A percentile compares a stretch with the other conserved stretches of the same genome.
phyloP scores from a whole-genome alignment of 257 asterid species.

The Solanum lycopersicoides region DNA sequence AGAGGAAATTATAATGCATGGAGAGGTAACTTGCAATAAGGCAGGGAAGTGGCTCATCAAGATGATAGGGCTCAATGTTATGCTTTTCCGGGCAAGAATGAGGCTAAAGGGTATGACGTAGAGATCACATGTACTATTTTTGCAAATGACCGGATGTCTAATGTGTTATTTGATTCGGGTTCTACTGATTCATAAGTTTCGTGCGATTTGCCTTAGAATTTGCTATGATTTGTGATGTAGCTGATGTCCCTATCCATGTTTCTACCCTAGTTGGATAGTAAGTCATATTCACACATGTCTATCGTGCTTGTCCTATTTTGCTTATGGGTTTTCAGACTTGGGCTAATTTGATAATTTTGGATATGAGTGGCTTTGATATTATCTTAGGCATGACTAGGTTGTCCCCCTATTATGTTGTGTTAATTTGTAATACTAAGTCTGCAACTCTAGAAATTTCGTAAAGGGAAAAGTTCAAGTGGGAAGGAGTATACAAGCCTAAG shows the following conservation, averaged over 20 bases:
- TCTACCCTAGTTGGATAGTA: not conserved
- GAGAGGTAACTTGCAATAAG: fast-evolving
- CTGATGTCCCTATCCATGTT: too few relatives aligned
- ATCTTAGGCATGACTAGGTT: not conserved
- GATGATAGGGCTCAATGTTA: too few relatives aligned
- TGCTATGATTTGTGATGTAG: too few relatives aligned
- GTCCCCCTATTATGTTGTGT: not conserved
- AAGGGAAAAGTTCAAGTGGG: not conserved
- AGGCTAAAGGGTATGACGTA: too few relatives aligned
- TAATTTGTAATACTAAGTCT: too few relatives aligned
- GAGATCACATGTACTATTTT: too few relatives aligned
- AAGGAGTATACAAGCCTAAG: not conserved
- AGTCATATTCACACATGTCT: not conserved
- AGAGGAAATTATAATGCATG: too few relatives aligned
- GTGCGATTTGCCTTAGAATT: not conserved
- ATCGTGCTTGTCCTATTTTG: not conserved
- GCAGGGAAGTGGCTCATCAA: fast-evolving
- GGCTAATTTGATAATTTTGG: not conserved
- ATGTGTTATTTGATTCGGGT: not conserved
- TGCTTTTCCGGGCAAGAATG: too few relatives aligned
- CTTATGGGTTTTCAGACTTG: not conserved
- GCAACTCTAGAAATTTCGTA: too few relatives aligned
- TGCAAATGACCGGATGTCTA: not conserved
- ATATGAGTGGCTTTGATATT: not conserved
- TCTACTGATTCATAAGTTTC: not conserved